These are phyloP conservation scores for Dioscorea zingiberensis DNA, from an alignment of 106 monocot species.

Conservation along the genomic window DNA sequence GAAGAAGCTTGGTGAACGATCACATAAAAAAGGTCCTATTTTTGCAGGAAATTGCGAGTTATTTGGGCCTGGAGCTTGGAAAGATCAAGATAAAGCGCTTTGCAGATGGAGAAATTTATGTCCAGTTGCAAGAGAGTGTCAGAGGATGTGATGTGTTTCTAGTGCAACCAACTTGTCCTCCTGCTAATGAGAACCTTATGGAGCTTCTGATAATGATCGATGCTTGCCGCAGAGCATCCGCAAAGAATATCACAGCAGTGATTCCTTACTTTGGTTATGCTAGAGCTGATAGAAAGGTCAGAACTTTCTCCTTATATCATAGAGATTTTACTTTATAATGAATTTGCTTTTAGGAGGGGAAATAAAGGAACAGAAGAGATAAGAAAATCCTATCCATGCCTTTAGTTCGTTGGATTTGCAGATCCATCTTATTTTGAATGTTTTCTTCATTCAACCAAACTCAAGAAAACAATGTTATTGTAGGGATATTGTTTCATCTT, in stretches of 20 bases:
- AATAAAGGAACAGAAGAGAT: too few species aligned
- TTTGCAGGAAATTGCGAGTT: slow-evolving; percentile 75
- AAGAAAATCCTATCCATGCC: too few species aligned
- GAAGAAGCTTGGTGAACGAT: not conserved
- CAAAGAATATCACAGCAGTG: slow-evolving; percentile 83
- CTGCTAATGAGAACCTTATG: slow-evolving; percentile 94
- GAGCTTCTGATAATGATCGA: slow-evolving; percentile 93
- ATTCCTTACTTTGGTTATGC: slow-evolving; percentile 95
- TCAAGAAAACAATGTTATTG: too few species aligned
- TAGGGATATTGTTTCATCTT: too few species aligned
- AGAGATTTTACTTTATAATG: too few species aligned
- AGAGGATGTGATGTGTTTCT: slow-evolving; percentile 90
- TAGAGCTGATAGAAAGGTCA: slow-evolving; percentile 88
- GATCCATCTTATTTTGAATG: too few species aligned
- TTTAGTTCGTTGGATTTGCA: too few species aligned
- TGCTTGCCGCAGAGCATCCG: slow-evolving; percentile 89
- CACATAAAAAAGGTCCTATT: too few species aligned
- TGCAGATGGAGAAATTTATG: slow-evolving; percentile 94
- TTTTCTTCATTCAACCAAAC: too few species aligned
- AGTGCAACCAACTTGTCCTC: slow-evolving; percentile 84
- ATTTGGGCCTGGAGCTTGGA: slow-evolving; percentile 78
- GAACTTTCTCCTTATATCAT: not conserved
- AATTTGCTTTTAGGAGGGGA: too few species aligned
- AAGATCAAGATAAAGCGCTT: slow-evolving; percentile 86
- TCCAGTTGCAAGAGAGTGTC: slow-evolving; percentile 86